Evolutionary conservation across 179 eudicot species (phyloP), one percentile per base, ranked within the genome.

Genomic region (Silene coronaria): DNA sequence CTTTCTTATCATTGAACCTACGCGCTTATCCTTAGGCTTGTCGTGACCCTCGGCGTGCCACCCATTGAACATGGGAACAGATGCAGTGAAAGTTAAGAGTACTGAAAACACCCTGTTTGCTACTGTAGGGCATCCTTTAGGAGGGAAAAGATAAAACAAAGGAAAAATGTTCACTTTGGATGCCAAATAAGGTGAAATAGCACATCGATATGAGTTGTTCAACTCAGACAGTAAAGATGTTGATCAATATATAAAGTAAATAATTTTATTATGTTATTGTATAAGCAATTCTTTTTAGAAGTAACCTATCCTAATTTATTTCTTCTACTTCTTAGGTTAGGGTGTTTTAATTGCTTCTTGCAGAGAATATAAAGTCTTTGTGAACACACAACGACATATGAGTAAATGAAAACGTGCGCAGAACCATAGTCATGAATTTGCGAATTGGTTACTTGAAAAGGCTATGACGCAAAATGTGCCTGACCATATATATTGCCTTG

Each of bases 401-500:
- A 60, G 64, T 16, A 60, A 12, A 60, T 63, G 67, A 24, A 57
- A 57, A 17, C 22, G 8, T n/a, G 61, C 61, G 19, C 22, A 11
- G 19, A 57, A 17, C 22, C 81, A 78, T 8, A 1, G 69, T 10
- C 61, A 73, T n/a, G 73, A 73, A 0, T 78, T 78, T 72, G 42
- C 58, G 10, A 32, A 26, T 30, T 78, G 80, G 76, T 64, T 78
- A 9, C 34, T 4, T 30, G 69, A 28, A 3, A 68, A 75, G 42
- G 42, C 57, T 0, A 3, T 0, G 10, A 2, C 0, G 30, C n/a
- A 10, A 4, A 55, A 72, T 5, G 72, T 72, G 10, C 11, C 61
- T 3, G 57, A 51, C 21, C 58, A 63, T 9, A 64, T 69, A 4
- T 57, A 36, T 16, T 76, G 61, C 61, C 36, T 77, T 21, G 72